Percentiles rank a stretch among this genome's conserved stretches.
These are phyloP conservation scores for Hippophae gyantsensis DNA, from an alignment of 306 rosid species.

Conservation along the genomic window DNA sequence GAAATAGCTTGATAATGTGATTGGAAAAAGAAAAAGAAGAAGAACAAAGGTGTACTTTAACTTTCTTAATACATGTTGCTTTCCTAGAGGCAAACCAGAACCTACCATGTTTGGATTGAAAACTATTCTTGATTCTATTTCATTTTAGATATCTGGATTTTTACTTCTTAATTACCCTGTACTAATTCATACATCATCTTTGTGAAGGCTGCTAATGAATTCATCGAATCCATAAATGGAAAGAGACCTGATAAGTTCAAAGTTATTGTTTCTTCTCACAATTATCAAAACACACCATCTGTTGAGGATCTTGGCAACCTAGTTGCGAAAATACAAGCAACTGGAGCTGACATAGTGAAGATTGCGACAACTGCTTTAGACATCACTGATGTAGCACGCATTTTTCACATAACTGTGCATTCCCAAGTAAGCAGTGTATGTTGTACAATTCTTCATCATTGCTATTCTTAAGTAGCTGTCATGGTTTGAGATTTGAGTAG, in stretches of 20 bases:
- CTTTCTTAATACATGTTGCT: no score
- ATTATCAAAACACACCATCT: conserved; percentile 73
- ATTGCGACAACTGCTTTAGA: conserved; percentile 83
- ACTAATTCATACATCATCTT: conserved; percentile 17
- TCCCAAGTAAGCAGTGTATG: conserved; percentile 67
- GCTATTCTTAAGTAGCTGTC: not conserved
- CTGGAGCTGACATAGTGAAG: conserved; percentile 93
- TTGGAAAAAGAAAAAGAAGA: no score
- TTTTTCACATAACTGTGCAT: conserved; percentile 68
- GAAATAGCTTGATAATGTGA: no score
- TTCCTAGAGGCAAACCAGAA: no score
- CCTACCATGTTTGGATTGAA: not conserved
- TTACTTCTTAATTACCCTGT: conserved; percentile 17
- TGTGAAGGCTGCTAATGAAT: conserved; percentile 70
- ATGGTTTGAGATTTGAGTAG: no score
- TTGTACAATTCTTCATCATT: conserved; percentile 4
- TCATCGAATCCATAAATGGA: conserved; percentile 54
- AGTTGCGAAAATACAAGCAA: conserved; percentile 78
- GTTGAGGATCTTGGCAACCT: conserved; percentile 83
- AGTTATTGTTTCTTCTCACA: conserved; percentile 89
- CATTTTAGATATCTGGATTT: conserved; percentile 9
- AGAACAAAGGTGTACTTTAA: no score
- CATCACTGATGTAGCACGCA: conserved; percentile 67
- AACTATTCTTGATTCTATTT: not conserved
- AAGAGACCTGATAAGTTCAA: conserved; percentile 49